Conservation (phyloP, 2,329 filamentous ascomycete species). For the Cordyceps javanica region DNA sequence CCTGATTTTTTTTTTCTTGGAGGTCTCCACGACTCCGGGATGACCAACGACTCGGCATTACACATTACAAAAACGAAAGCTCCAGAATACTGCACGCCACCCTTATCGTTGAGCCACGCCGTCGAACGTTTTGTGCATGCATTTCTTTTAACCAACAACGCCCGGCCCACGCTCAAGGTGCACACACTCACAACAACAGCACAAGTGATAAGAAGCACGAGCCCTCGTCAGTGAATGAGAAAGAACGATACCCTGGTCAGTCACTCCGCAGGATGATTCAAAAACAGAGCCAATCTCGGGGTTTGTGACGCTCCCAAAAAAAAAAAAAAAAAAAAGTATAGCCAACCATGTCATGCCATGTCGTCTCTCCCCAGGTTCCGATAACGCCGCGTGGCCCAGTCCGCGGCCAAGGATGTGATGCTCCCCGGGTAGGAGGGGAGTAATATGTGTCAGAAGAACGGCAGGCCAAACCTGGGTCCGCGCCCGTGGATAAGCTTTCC, state of each 20-base stretch:
- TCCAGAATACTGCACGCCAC: background rate
- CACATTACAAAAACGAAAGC: too few relatives aligned
- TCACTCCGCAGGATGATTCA: too few relatives aligned
- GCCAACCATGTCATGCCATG: background rate
- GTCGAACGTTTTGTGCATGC: too few relatives aligned
- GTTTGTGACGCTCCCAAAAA: too few relatives aligned
- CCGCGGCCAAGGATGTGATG: background rate
- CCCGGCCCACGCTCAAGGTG: too few relatives aligned
- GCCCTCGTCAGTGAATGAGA: too few relatives aligned
- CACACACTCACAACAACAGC: too few relatives aligned
- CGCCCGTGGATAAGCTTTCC: background rate
- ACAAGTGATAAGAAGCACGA: too few relatives aligned
- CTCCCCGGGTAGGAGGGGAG: background rate
- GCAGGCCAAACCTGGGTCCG: background rate
- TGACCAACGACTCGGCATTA: background rate
- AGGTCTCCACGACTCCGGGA: too few relatives aligned
- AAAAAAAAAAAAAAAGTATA: too few relatives aligned
- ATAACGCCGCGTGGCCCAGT: background rate
- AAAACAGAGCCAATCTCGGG: background rate
- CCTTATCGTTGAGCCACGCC: background rate
- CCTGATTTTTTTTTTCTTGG: background rate
- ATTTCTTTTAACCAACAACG: too few relatives aligned
- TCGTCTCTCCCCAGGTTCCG: constrained; percentile 5
- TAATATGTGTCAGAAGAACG: constrained; percentile 11
- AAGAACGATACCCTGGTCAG: too few relatives aligned